Conservation (phyloP, 257 asterid genomes). For the Jasminum sambac region DNA sequence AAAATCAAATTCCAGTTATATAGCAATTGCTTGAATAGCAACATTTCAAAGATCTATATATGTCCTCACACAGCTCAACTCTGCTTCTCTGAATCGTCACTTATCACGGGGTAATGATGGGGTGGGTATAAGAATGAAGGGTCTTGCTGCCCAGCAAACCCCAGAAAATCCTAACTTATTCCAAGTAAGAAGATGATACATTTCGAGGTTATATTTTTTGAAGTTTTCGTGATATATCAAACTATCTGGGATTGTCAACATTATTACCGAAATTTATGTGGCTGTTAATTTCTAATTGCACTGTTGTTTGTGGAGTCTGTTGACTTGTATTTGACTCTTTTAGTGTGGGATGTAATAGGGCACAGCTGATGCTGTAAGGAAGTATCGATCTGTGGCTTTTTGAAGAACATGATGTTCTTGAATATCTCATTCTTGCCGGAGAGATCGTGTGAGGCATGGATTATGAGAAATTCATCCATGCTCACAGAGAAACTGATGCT, state of each 20-base stretch:
- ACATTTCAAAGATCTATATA: conserved; percentile 53
- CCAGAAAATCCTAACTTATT: conserved; percentile 74
- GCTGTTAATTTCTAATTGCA: neutral
- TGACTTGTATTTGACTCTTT: conserved; percentile 1
- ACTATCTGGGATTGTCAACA: neutral
- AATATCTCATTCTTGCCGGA: conserved; percentile 61
- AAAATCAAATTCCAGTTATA: conserved; percentile 71
- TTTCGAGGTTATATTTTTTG: neutral
- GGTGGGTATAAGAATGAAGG: conserved; percentile 66
- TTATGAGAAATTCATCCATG: conserved; percentile 61
- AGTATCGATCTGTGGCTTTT: conserved; percentile 66
- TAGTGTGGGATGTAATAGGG: conserved; percentile 40
- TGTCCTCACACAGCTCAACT: conserved; percentile 64
- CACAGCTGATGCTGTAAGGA: conserved; percentile 72
- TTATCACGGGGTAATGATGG: conserved; percentile 65
- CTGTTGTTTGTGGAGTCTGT: neutral
- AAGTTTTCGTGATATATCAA: neutral
- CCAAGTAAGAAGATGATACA: conserved; percentile 39
- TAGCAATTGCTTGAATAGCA: conserved; percentile 67
- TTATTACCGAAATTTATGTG: neutral
- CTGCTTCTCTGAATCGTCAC: conserved; percentile 70
- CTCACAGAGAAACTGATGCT: conserved; percentile 66
- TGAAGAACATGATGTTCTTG: conserved; percentile 67
- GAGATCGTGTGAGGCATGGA: conserved; percentile 68
- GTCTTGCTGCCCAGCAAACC: conserved; percentile 74